Percentiles rank a stretch among this genome's conserved stretches.
Conservation (phyloP, 2,329 filamentous ascomycete genomes). For the Xylariales sp. region DNA sequence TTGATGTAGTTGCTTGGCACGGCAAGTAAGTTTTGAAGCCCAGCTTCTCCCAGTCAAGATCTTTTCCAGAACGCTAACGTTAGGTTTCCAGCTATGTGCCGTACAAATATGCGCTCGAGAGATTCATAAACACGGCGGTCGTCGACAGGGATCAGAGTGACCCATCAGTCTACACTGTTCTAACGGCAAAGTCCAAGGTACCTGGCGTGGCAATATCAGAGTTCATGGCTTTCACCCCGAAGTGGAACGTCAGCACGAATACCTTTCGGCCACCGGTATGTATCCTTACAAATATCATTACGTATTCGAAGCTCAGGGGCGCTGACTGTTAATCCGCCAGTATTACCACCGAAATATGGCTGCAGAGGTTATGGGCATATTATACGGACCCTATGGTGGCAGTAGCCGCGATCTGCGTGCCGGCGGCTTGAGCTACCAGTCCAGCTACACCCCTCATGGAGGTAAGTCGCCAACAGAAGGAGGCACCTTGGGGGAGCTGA, state of each 20-base stretch:
- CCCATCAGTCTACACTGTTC: slow-evolving; percentile 56
- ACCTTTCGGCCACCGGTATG: slow-evolving; percentile 49
- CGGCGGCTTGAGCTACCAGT: slow-evolving; percentile 24
- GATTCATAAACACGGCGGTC: slow-evolving; percentile 51
- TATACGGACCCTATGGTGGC: slow-evolving; percentile 25
- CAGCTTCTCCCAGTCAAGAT: background rate
- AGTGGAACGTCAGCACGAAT: slow-evolving; percentile 54
- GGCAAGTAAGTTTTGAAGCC: slow-evolving; percentile 49
- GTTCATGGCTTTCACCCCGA: slow-evolving; percentile 60
- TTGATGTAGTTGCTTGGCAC: slow-evolving; percentile 65
- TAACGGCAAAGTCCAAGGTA: slow-evolving; percentile 51
- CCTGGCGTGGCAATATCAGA: slow-evolving; percentile 52
- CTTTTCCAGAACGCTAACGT: background rate
- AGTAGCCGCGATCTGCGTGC: slow-evolving; percentile 20
- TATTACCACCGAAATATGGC: slow-evolving; percentile 57
- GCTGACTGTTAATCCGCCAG: too few relatives aligned
- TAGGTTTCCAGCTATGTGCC: slow-evolving; percentile 18
- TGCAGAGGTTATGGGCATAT: slow-evolving; percentile 44
- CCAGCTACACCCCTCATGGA: slow-evolving; percentile 24
- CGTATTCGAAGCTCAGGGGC: background rate
- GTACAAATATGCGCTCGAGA: slow-evolving; percentile 47
- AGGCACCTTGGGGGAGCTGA: background rate
- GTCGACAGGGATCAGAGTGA: slow-evolving; percentile 60
- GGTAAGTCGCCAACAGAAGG: too few relatives aligned
- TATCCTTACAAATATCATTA: background rate